These are phyloP conservation scores for Diaporthe sp. DNA, from an alignment of 2,329 filamentous ascomycete species.

Conservation along the genomic window DNA sequence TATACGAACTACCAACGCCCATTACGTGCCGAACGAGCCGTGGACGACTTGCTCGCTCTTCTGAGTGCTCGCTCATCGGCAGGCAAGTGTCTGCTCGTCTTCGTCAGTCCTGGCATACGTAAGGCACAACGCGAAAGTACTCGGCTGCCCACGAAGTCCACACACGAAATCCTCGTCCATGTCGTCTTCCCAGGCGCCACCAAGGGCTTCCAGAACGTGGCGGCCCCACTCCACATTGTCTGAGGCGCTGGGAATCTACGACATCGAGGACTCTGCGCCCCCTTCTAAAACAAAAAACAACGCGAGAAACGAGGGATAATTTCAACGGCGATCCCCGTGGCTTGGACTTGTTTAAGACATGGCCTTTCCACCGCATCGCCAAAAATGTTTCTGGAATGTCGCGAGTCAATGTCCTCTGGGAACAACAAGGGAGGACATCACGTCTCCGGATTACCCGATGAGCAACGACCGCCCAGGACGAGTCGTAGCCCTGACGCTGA, in stretches of 20 bases:
- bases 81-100: constrained; percentile 1
- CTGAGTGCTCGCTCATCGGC: background rate
- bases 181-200: background rate
- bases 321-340: constrained; percentile 20
- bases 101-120: background rate
- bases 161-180: background rate
- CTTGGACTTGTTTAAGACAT: constrained; percentile 31
- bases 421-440: constrained; percentile 15
- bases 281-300: background rate
- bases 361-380: background rate
- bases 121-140: background rate
- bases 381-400: constrained; percentile 2
- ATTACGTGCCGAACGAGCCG: background rate
- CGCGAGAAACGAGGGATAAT: background rate
- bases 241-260: constrained; percentile 21
- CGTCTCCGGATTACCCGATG: constrained; percentile 4
- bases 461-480: background rate
- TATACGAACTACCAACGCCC: background rate
- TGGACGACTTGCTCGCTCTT: background rate
- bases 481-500: background rate
- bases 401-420: constrained; percentile 17
- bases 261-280: constrained; percentile 2
- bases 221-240: constrained; percentile 13
- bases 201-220: constrained; percentile 31
- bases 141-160: background rate